Evolutionary conservation across 2,329 filamentous ascomycete genomes (phyloP), one percentile per base, ranked within the genome.

Genomic region (Chalara sp.): DNA sequence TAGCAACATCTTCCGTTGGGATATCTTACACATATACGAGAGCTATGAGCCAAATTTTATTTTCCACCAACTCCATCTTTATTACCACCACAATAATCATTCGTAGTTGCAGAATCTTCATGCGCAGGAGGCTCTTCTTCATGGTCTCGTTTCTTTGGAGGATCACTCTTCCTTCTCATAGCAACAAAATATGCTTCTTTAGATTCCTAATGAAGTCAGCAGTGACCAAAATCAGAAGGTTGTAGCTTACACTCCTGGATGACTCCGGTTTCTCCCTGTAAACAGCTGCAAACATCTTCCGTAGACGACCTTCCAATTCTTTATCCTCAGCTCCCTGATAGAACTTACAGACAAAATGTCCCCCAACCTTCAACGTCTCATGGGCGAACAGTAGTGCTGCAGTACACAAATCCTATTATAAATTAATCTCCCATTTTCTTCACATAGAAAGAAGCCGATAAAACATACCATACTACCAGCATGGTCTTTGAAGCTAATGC

Each of bases 291-390:
- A 99, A 99, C 61, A 96, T 72, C 46, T 76, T 80, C 65, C 80
- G 88, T 40, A 99, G 73, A 59, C 81, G 80, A 54, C 70, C 75
- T 71, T 96, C 89, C 8, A 99, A 70, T 1, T 72, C 74, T 69
- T 87, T 91, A 63, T 97, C 92, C 67, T 96, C 91, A 5, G 76
- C 68, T 4, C 93, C 93, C 67, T 95, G 89, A 68, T 97, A 99
- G 69, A 95, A 99, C 69, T 99, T 99, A 78, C 92, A 96, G 43
- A 99, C 79, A 61, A 99, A 96, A 66, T 95, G 86, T 1, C 95
- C 93, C 21, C 89, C 89, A 4, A 80, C 70, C 60, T 81, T 84
- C 28, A 99, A 76, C 6, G 89, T 93, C 59, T 96, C 89, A 68
- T 83, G 88, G 47, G 86, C 84, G 70, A 99, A 99, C 11, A 78